Conservation (phyloP, 2,329 filamentous ascomycete species). For the Cladobotryum protrusum region DNA sequence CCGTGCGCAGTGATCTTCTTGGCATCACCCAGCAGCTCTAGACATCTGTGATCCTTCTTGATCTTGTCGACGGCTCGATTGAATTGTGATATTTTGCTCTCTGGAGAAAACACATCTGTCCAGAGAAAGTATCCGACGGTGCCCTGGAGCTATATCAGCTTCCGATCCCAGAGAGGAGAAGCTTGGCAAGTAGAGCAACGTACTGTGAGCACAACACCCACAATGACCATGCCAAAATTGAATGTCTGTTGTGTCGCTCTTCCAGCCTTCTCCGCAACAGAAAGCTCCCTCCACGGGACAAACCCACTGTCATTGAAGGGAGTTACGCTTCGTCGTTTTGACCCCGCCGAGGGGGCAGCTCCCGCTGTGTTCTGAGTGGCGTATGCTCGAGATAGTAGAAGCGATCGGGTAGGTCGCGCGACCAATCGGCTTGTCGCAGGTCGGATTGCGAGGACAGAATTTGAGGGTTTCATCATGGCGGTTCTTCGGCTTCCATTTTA, state of each 20-base stretch:
- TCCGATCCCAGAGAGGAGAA: not conserved
- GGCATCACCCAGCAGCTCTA: constrained; percentile 66
- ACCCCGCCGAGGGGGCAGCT: constrained; percentile 25
- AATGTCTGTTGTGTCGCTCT: constrained; percentile 85
- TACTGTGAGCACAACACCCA: constrained; percentile 72
- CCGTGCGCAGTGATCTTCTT: constrained; percentile 76
- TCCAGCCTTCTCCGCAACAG: constrained; percentile 68
- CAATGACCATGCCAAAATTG: constrained; percentile 73
- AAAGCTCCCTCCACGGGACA: constrained; percentile 75
- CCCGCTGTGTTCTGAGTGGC: constrained; percentile 50
- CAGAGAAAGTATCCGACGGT: constrained; percentile 75
- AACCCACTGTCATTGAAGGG: constrained; percentile 80
- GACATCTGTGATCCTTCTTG: constrained; percentile 63
- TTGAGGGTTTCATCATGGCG: constrained; percentile 42
- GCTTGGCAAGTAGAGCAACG: not conserved
- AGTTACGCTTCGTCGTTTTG: constrained; percentile 65
- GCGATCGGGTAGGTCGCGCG: constrained; percentile 28
- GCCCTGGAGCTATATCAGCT: constrained; percentile 41
- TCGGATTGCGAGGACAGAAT: constrained; percentile 31
- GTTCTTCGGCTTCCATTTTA: constrained; percentile 31
- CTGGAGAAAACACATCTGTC: constrained; percentile 74
- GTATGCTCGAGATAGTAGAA: constrained; percentile 44
- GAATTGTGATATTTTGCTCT: constrained; percentile 82
- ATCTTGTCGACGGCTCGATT: constrained; percentile 79
- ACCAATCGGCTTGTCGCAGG: constrained; percentile 22